Base-by-base conservation (phyloP, 192 early-diverging fungal species). In the Coemansia sp. region DNA sequence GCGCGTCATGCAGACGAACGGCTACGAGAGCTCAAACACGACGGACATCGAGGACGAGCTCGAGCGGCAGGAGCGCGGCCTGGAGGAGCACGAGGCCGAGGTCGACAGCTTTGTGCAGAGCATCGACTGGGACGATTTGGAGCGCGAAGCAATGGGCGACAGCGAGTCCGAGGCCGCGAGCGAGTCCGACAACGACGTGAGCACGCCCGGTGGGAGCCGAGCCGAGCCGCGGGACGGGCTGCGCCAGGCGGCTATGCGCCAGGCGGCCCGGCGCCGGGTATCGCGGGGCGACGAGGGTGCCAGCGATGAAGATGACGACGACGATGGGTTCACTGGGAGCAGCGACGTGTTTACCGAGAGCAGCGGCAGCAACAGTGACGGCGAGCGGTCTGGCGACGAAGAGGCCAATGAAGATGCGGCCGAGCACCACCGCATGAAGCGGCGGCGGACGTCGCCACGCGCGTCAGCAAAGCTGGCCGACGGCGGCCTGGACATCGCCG, bases 91-190 rank as follows among this genome's bases (percentile, higher is more conserved):
- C 61, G 82, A 77, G 28, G 72, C 56, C 47, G 75, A 84, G 56
- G 61, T 81, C 24, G 67, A 80, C 11, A 64, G 68, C 22, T 87
- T 87, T 57, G 65, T 89, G 21, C 79, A 83, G 47, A 81, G 76
- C 18, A 60, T 78, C 33, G 74, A 84, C 52, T 84, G 82, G 58
- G 77, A 83, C 46, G 70, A 85, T 33, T 58, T 80, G 53, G 85
- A 87, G 33, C 79, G 80, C 30, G 82, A 85, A 56, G 58, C 64
- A 3, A 77, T 77, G 73, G 66, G 57, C 11, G 73, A 67, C 40
- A 70, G 57, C 66, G 67, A 83, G 64, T 76, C 71, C 21, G 82
- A 77, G 43, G 56, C 48, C 19, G 44, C 59, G 33, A 46, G 29
- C 49, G 16, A 11, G 12, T 6, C 27, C 49, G 49, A 51, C 49